Evolutionary conservation across 2,329 filamentous ascomycete genomes (phyloP), one percentile per base, ranked within the genome.

Genomic region (Berkeleyomyces basicola): DNA sequence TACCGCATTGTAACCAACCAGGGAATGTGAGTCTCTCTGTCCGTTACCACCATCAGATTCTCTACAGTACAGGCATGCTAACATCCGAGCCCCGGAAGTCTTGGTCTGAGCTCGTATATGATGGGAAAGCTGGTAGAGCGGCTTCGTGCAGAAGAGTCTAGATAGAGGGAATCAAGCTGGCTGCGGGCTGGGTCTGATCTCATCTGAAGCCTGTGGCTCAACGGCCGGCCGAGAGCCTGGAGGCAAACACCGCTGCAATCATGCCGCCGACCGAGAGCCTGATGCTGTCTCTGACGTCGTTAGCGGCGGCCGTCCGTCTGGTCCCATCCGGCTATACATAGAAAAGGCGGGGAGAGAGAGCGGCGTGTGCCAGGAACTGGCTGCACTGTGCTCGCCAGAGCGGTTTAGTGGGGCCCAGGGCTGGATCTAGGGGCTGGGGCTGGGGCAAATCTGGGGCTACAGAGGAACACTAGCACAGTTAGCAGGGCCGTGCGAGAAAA

Each of bases 1-100:
- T 86, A 85, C 69, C 78, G 84, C 44, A 74, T 85, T 39, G 68
- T 86, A 60, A 86, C 83, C 0, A 82, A 83, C 60, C 79, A 85
- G 71, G 84, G 84, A 69, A 82, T 86, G 82, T 85, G 70, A 81
- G 83, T 80, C 58, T 46, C 36, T 2, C 23, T 23, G 23, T 2
- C 23, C 23, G 23, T 1, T 51, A 53, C 33, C 11, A 47, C 58
- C 33, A 40, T 37, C 46, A 16, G 1, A 46, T 4, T 31, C 36
- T 62, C 60, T 39, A 7, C 23, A 58, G 61, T 49, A 44, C 36
- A 7, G 46, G 39, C 10, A 31, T 40, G 53, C 64, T 67, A 31
- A 55, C 49, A 14, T 14, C 16, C 11, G 11, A 46, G 7, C n/a
- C 70, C 70, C 43, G 23, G 36, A 63, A 81, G 79, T 61, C 72